Base-by-base conservation (phyloP, 1,284 basidiomycete genomes). In the Irpex sp. region DNA sequence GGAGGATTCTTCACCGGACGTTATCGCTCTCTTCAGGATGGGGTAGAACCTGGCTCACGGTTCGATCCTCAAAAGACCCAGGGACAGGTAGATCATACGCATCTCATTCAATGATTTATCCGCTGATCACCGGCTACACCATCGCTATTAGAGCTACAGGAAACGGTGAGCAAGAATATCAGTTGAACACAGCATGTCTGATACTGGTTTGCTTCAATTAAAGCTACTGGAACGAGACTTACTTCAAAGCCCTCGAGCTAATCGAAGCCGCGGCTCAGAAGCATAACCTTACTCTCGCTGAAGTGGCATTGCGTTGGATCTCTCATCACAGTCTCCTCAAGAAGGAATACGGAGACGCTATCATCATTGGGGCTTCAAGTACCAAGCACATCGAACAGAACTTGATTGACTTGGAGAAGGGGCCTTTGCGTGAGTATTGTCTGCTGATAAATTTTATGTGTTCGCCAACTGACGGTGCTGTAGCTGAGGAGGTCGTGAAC, bases 321-420 rank as follows among this genome's bases (percentile, higher is more conserved):
- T 65, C 62, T 6, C 73, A 76, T 60, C 74, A 76, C 62, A 73
- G 71, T 38, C 47, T 66, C 26, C 62, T 76, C 54, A 68, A 67
- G 62, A 61, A 67, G 31, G 64, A 65, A 59, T 65, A 75, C 44
- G 78, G 79, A 1, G 62, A 66, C 31, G 59, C 65, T 15, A 37
- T 66, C 48, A 59, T 66, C 0, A 66, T 66, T 36, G 65, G 65
- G 17, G 62, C 59, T 19, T 61, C 62, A 3, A 62, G 60, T 34
- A 11, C 59, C 2, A 56, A 62, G 49, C 65, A 64, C 49, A 62
- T 66, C 49, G 59, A 66, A 19, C 64, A 83, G 80, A 87, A 86
- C 65, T 67, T 85, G 57, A 37, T 77, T 21, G 84, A 86, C 66
- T 71, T 85, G 15, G 84, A 86, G 73, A 86, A 87, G 67, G 84